Base-by-base conservation (phyloP, 1,284 basidiomycete genomes). In the Melanopsichium pennsylvanicum region DNA sequence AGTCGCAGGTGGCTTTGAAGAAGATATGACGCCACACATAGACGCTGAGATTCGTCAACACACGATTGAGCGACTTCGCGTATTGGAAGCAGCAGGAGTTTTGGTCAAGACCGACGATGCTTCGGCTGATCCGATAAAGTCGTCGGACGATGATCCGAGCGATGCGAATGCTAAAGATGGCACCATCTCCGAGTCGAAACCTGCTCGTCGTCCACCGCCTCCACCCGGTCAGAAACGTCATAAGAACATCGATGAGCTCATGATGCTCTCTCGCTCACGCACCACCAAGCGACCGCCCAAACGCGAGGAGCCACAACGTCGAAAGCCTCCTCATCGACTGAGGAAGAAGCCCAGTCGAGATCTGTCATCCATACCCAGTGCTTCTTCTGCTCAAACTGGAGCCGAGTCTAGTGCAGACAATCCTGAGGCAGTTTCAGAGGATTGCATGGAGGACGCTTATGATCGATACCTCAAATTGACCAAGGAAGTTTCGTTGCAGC, bases 81-180 rank as follows among this genome's bases (percentile, higher is more conserved):
- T 95, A 9, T 84, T 97, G 13, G 88, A 92, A 76, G 91, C 91
- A 0, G 92, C 92, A 0, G 94, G 94, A 0, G 83, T 96, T 31
- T 87, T 93, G 52, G 85, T 95, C 43, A 88, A 88, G 70, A 54
- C 56, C 9, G 66, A 60, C 9, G 49, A 47, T 15, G 13, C 52
- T 12, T 22, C 41, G 22, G 22, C 23, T 21, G 35, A 48, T 23
- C 8, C 43, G 25, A 42, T 36, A 0, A 40, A 7, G 27, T 4
- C 43, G 25, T 34, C 36, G 0, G 37, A 4, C 15, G 39, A 46
- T 8, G 25, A 13, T 36, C 8, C 16, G 10, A 18, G 38, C 26
- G 37, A 38, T n/a, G n/a, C 31, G 11, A 37, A 25, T n/a, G n/a
- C 51, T 6, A 18, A 21, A 16, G 21, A 32, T 13, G n/a, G 37